Evolutionary conservation across 2,329 filamentous ascomycete genomes (phyloP), one percentile per base, ranked within the genome.

Genomic region (Phaeosphaeria sp.): DNA sequence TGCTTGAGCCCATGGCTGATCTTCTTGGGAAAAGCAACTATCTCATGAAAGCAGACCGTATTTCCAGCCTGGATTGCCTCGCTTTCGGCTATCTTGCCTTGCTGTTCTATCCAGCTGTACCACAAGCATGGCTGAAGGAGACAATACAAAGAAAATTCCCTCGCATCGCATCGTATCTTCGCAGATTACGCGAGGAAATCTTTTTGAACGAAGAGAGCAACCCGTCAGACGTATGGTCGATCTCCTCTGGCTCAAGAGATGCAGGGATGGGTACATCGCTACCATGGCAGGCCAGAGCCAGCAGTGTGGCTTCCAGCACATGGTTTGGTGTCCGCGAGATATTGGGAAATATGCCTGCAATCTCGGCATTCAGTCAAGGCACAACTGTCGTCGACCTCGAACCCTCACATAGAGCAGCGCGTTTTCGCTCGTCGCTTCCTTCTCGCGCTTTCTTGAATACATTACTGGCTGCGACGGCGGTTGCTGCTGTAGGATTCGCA

Each of bases 61-160:
- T 86, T 0, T 87, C 86, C 1, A 87, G 84, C 54, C 78, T 96
- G 22, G 93, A 97, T 76, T 97, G 91, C 72, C 76, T 97, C 47
- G 89, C 87, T 0, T 86, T 92, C 68, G 95, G 89, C 11, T 96
- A 96, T 73, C 80, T 98, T 36, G 84, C 87, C 1, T 79, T 97
- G 50, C 90, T 95, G 81, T 80, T 90, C 1, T 81, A 84, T 22
- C 84, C 88, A 0, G 77, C 84, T 9, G 72, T 90, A 21, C 86
- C 87, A 17, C 84, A 88, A 54, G 75, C 84, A 18, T 91, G 88
- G 88, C 77, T 90, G 5, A 79, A 80, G 56, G 83, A 86, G 50
- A 82, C 83, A 0, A 81, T 91, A 69, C 74, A 78, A 54, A 76
- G 74, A 21, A 84, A 86, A 56, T 80, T 78, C 59, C 73, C 73